Conservation (phyloP, 148 eudicot genomes). For the Amaranthus palmeri region DNA sequence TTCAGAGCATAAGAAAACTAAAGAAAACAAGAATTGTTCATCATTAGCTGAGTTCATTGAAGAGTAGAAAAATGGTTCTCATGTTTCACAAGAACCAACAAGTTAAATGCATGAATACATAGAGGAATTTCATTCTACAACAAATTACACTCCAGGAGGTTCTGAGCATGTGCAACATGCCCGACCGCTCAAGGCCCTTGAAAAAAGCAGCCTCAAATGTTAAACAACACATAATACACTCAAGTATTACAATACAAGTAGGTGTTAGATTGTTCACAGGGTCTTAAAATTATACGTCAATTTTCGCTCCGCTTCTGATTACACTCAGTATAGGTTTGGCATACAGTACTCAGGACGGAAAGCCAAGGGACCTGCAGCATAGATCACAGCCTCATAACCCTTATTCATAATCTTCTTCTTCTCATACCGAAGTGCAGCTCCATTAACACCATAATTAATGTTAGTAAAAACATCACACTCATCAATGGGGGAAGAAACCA, state of each 20-base stretch:
- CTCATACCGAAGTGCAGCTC: constrained; percentile 51
- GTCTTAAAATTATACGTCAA: too few relatives aligned
- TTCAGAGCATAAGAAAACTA: background rate
- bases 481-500: constrained; percentile 64
- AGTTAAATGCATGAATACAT: constrained; percentile 14
- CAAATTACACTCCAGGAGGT: background rate
- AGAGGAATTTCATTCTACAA: background rate
- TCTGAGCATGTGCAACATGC: too few relatives aligned
- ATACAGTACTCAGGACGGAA: constrained; percentile 66
- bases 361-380: constrained; percentile 68
- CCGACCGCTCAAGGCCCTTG: too few relatives aligned
- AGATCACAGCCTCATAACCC: constrained; percentile 61
- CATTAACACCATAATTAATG: constrained; percentile 68
- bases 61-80: constrained; percentile 2
- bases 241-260: too few relatives aligned
- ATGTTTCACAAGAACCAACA: constrained; percentile 14
- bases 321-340: constrained; percentile 33
- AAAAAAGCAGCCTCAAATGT: too few relatives aligned
- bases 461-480: constrained; percentile 53
- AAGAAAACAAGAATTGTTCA: background rate
- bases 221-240: too few relatives aligned
- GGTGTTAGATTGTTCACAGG: too few relatives aligned
- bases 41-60: background rate
- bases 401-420: constrained; percentile 36
- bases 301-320: too few relatives aligned